Conservation (phyloP, 805 yeast species). For the Wickerhamomyces alni region DNA sequence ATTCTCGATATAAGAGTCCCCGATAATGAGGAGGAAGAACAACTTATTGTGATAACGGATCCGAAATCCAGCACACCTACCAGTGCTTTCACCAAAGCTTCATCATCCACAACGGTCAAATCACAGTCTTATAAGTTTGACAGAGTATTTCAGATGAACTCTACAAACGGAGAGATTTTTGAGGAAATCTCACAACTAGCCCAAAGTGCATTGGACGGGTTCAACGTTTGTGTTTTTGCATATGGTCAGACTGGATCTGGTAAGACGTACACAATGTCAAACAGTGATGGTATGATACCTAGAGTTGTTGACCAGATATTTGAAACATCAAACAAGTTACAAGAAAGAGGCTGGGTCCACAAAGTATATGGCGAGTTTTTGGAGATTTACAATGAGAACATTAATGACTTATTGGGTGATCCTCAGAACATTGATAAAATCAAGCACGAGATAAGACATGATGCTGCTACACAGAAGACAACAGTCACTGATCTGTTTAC, state of each 20-base stretch:
- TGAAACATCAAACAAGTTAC: conserved; percentile 40
- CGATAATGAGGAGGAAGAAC: conserved; percentile 22
- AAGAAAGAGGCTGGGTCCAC: conserved; percentile 58
- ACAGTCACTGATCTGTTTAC: conserved; percentile 53
- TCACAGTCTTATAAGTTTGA: conserved; percentile 60
- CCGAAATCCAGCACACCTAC: conserved; percentile 4
- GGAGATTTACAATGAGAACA: conserved; percentile 83
- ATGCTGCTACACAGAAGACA: conserved; percentile 46
- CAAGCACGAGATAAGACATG: conserved; percentile 71
- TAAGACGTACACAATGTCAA: conserved; percentile 86
- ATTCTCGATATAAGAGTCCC: conserved; percentile 27
- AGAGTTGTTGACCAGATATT: conserved; percentile 69
- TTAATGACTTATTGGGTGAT: conserved; percentile 56
- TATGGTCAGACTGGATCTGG: conserved; percentile 98
- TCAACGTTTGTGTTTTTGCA: conserved; percentile 88
- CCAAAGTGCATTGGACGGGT: conserved; percentile 84
- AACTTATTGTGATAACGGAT: conserved; percentile 17
- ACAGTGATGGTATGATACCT: conserved; percentile 75
- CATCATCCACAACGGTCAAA: conserved; percentile 3
- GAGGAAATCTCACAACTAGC: conserved; percentile 82
- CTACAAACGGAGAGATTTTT: conserved; percentile 60
- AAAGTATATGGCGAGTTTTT: conserved; percentile 66
- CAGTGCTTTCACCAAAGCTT: not conserved
- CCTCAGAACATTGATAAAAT: conserved; percentile 16
- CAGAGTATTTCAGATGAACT: conserved; percentile 54